Base-by-base conservation (phyloP, 169 alveolate species). In the Plasmodium vivax region DNA sequence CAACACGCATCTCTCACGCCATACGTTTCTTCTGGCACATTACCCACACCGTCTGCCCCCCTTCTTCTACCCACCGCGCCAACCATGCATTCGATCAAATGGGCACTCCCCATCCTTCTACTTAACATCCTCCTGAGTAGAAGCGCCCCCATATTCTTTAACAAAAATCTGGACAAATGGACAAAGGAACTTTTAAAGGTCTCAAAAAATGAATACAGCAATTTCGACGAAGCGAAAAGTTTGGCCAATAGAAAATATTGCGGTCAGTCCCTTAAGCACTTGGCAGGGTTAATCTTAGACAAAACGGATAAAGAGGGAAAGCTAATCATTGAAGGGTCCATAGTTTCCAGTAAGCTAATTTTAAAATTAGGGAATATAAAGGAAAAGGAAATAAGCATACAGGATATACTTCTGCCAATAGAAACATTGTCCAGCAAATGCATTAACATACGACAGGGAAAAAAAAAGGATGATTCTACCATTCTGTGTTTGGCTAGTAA, bases 391-490 rank as follows among this genome's bases (percentile, higher is more conserved):
- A 95, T 96, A 47, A 95, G 94, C 75, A 92, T 96, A 32, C 82
- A 85, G n/a, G 93, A 91, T 19, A 93, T 96, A 58, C 87, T 95
- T 38, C 92, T 92, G 23, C 98, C 98, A 8, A 23, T 96, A 38
- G 98, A 96, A 92, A 96, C 97, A 1, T 82, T 95, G 12, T 94
- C 96, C 68, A 94, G 92, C 79, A 96, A 96, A 81, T 96, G 98
- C 73, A 95, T 96, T 34, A 83, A 96, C 54, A 96, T 96, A 16
- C 47, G 98, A 45, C 85, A 85, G n/a, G 74, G 74, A 9, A 80
- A 88, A 58, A 30, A 62, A 7, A 71, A 62, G 41, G 45, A 36
- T n/a, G 94, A 88, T 80, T 88, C 94, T 41, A 74, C 81, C 38
- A 81, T 88, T 38, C 38, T 88, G 10, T 88, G 94, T 51, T 88